Base-by-base conservation (phyloP, 345 rosid species). In the Eucalyptus albens region DNA sequence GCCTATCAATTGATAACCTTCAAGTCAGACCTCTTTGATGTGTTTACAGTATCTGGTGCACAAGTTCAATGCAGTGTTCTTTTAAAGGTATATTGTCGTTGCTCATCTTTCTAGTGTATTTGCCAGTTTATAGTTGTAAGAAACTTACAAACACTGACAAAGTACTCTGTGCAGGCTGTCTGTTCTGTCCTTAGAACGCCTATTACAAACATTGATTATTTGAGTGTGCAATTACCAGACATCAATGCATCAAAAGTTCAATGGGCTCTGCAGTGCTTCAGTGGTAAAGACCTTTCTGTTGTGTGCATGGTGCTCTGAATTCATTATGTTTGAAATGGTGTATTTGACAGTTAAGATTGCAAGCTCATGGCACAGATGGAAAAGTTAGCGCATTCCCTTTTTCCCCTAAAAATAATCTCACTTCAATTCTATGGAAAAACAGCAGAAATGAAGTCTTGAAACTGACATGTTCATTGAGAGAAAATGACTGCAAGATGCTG, bases 111-210 rank as follows among this genome's bases (percentile, higher is more conserved):
- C 49, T 15, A 60, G 42, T 31, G 5, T 33, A 21, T 53, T 24
- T 50, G 42, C 49, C 14, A 22, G 53, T 51, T 15, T 53, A 56
- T 56, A 31, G 44, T 60, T 60, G 72, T 44, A 37, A 60, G 47
- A 4, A 45, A 65, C 37, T 59, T 37, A 40, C 44, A 50, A 83
- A 0, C 9, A 22, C 86, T 44, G 4, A 85, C 24, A 0, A 0
- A 47, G 13, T 87, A 59, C 86, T 59, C 51, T 29, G 14, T 87
- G 62, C 91, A 98, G 98, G 99, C 97, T 8, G 92, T 95, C 91
- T 95, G 97, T 91, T 92, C 98, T 83, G 96, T 98, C 91, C 95
- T 98, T 49, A 95, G 99, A 91, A 96, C 96, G 27, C 97, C 98
- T n/a, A 86, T 94, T 19, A 90, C 95, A 42, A 95, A 93, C 87